Evolutionary conservation across 1,139 yeast genomes (phyloP).

Genomic region (Yamadazyma triangularis): DNA sequence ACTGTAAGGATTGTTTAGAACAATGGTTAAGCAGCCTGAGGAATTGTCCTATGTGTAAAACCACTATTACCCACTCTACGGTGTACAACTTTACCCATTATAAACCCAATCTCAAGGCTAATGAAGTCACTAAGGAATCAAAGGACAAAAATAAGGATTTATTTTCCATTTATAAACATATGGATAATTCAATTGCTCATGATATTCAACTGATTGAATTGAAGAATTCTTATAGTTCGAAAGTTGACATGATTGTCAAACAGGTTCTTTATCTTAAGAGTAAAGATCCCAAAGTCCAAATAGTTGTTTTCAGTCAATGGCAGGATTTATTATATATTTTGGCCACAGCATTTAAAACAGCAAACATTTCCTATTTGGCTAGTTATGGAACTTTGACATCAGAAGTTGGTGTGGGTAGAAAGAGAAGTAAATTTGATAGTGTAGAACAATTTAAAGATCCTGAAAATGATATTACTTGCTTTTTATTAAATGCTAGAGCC

Average conservation of each 20-base stretch:
- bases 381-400: conserved; percentile 35
- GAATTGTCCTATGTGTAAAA: conserved; percentile 79
- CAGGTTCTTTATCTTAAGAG: conserved; percentile 61
- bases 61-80: conserved; percentile 35
- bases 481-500: conserved; percentile 76
- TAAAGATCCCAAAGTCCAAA: conserved; percentile 63
- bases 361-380: conserved; percentile 50
- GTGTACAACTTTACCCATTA: conserved; percentile 57
- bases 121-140: conserved; percentile 26
- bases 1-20: conserved; percentile 70
- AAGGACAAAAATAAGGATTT: conserved; percentile 20
- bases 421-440: conserved; percentile 31
- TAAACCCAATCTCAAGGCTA: conserved; percentile 45
- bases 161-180: conserved; percentile 45
- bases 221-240: conserved; percentile 65
- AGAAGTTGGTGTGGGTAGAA: conserved; percentile 26
- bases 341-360: conserved; percentile 60
- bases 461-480: conserved; percentile 61
- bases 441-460: conserved; percentile 66
- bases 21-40: conserved; percentile 60
- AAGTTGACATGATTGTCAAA: conserved; percentile 76
- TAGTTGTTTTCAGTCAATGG: conserved; percentile 88
- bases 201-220: conserved; percentile 44
- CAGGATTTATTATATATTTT: conserved; percentile 64
- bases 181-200: conserved; percentile 35